Evolutionary conservation across 2,329 filamentous ascomycete species (phyloP), one percentile per base, ranked within the genome.

Genomic region (Sclerotinia minor): DNA sequence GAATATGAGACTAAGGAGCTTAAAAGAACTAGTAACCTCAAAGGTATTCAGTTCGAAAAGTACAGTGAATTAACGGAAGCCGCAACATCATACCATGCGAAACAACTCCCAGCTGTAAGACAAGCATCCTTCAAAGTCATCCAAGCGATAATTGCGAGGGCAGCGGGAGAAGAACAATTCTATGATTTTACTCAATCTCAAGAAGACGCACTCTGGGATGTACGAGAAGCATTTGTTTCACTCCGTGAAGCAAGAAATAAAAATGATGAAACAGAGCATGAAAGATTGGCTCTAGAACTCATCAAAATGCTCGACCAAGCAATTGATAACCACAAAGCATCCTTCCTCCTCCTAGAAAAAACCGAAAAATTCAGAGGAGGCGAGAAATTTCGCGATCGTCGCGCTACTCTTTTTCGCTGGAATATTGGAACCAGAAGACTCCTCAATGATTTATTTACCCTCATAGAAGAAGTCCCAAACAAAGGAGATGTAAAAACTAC

Each of bases 341-440:
- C n/a, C 2, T 58, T 65, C 2, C 1, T 8, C 17, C n/a, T 38
- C 6, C 64, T 65, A 5, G 15, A n/a, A 7, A 35, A 5, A 17
- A 13, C 52, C 5, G 64, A 65, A 58, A 45, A 19, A 5, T n/a
- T 47, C 1, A 26, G 45, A 6, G 44, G 21, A 7, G 26, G 44
- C 19, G 19, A 9, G 2, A 58, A 21, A 15, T 65, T 57, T 55
- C 64, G 41, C 11, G 64, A 65, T 58, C 50, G 64, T 2, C 64
- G 64, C 29, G 50, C 52, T 6, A 65, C 21, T 2, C n/a, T 58
- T 6, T 57, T 65, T 21, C 64, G 64, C 32, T 65, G 50, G 50
- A 65, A 65, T 11, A 8, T n/a, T 3, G 64, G 64, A 9, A 65
- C 53, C 2, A 41, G 64, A 7, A 65, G 26, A 41, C 41, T 65